Percentiles rank a stretch among this genome's conserved stretches.
phyloP scores from a whole-genome alignment of 2,329 filamentous ascomycete genomes.

The Ustilaginoidea virens region DNA sequence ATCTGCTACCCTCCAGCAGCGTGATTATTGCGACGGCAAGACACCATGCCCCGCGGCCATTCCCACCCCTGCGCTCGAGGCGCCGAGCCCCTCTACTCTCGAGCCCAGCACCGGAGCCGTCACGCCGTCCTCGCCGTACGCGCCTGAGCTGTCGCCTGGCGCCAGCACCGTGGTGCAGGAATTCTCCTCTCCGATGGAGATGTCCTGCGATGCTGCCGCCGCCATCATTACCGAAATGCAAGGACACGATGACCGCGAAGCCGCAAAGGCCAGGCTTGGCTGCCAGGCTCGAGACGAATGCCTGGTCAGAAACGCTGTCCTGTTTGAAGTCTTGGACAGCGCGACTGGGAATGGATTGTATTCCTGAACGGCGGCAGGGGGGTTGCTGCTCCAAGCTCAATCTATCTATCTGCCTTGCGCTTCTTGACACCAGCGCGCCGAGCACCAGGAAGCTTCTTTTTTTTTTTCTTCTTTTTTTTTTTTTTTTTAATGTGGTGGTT shows the following conservation, averaged over 20 bases:
- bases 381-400: no score
- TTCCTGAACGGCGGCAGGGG: constrained; percentile 3
- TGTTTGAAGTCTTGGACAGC: constrained; percentile 18
- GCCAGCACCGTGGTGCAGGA: constrained; percentile 3
- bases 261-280: constrained; percentile 15
- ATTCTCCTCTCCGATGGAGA: constrained; percentile 14
- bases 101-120: constrained; percentile 9
- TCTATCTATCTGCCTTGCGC: no score
- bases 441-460: no score
- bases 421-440: no score
- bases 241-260: constrained; percentile 14
- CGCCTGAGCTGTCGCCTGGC: constrained; percentile 5
- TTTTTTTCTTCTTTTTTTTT: no score
- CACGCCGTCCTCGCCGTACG: constrained; percentile 8
- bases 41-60: constrained; percentile 9
- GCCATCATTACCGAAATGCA: constrained; percentile 25
- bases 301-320: constrained; percentile 18
- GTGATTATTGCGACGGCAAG: constrained; percentile 9
- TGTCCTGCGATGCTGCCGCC: constrained; percentile 19
- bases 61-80: constrained; percentile 10
- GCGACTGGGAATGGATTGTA: constrained; percentile 1
- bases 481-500: no score
- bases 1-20: constrained; percentile 18
- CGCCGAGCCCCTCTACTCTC: constrained; percentile 9
- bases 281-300: constrained; percentile 14